Base-by-base conservation (phyloP, 2,329 filamentous ascomycete genomes). In the Fusarium piperis region DNA sequence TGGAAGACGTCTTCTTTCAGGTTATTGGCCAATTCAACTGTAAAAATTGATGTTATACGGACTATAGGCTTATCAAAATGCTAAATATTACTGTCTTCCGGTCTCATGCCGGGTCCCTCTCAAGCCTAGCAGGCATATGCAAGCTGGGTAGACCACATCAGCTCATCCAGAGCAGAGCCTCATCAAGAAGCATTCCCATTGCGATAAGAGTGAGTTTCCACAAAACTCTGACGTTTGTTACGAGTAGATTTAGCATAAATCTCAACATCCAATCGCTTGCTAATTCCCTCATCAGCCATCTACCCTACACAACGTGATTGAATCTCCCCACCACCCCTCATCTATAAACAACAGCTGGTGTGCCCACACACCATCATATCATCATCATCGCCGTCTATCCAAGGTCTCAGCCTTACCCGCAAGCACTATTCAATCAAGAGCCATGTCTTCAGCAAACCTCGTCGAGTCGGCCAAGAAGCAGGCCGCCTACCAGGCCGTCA, bases 381-480 rank as follows among this genome's bases (percentile, higher is more conserved):
- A 39, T 41, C 32, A 63, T 39, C 55, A 68, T 56, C 53, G 39
- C 60, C 52, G 55, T 62, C 30, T 46, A 64, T 30, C 38, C 44
- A 64, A 69, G 65, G 62, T 67, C 59, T 66, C 71, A 67, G 67
- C 39, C 59, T 66, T 51, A 68, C 39, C 46, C 51, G 15, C 57
- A 23, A 32, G 38, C 48, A 26, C 48, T 58, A 36, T 36, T 68
- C 53, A 53, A 75, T 68, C 53, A 55, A 75, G 73, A 77, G 72
- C 59, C 51, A 84, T 85, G 82, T 77, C 81, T 39, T 78, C 79
- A 15, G 77, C 75, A 32, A 77, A 78, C 28, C 83, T 88, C 20
- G 83, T 95, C 73, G 93, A 95, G 81, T 84, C 87, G 36, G 92
- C 93, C 68, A 96, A 96, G 83, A 89, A 90, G 76, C 87, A 89